Evolutionary conservation across 1,284 basidiomycete genomes (phyloP).

Genomic region (Mycosarcoma mackinlayi): DNA sequence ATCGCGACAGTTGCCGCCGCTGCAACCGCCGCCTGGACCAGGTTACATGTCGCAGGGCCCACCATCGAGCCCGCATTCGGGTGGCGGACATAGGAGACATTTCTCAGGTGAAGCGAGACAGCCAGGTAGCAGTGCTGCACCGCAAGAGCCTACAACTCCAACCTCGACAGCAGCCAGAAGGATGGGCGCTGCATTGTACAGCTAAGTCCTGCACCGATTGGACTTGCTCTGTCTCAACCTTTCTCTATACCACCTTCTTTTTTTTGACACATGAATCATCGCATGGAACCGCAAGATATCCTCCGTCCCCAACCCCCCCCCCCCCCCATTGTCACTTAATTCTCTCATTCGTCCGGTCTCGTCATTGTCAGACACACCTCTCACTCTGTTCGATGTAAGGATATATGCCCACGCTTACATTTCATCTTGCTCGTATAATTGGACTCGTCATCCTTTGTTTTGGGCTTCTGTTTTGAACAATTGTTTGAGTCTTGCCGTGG

Average conservation of each 20-base stretch:
- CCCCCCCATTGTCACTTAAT: not conserved
- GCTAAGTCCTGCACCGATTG: conserved; percentile 1
- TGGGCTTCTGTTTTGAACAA: too few species aligned
- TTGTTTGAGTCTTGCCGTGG: too few species aligned
- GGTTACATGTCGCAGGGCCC: conserved; percentile 26
- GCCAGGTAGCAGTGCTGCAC: not conserved
- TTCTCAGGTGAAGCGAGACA: conserved; percentile 17
- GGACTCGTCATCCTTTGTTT: too few species aligned
- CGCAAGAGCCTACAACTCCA: conserved; percentile 25
- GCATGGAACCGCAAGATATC: not conserved
- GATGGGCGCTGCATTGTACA: conserved; percentile 47
- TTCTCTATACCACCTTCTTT: not conserved
- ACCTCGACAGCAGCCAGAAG: conserved; percentile 23
- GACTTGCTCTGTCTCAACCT: not conserved
- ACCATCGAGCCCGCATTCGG: conserved; percentile 19
- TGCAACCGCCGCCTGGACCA: conserved; percentile 8
- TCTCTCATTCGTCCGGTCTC: not conserved
- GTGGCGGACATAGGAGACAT: conserved; percentile 18
- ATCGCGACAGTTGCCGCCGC: conserved; percentile 32
- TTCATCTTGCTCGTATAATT: too few species aligned
- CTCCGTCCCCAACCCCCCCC: not conserved
- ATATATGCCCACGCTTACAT: too few species aligned
- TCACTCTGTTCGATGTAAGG: too few species aligned
- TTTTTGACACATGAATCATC: not conserved
- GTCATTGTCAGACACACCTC: too few species aligned